These are phyloP conservation scores for Pezicula radicicola DNA, from an alignment of 2,329 filamentous ascomycete species.

Conservation along the genomic window DNA sequence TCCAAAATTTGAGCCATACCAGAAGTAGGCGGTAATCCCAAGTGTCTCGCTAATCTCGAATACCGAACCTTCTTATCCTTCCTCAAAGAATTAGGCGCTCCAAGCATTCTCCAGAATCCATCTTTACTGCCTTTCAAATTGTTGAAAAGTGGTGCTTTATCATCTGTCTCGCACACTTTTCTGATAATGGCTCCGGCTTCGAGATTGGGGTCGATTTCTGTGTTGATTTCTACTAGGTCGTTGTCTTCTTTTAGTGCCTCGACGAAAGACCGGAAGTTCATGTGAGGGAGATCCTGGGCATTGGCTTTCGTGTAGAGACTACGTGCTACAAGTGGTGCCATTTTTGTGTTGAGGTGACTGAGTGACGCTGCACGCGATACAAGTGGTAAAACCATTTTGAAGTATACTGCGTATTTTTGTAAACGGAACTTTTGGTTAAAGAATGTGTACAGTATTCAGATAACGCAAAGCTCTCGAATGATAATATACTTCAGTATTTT, in stretches of 20 bases:
- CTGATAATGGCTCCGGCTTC: conserved; percentile 46
- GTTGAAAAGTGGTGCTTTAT: conserved; percentile 49
- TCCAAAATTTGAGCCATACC: conserved; percentile 36
- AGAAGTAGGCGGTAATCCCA: conserved; percentile 36
- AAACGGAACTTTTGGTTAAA: neutral
- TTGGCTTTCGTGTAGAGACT: neutral
- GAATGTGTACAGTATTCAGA: neutral
- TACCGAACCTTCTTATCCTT: conserved; percentile 30
- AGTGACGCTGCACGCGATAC: neutral
- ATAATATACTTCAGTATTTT: neutral
- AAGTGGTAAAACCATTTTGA: neutral
- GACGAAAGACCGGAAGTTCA: conserved; percentile 44
- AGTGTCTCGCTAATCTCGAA: conserved; percentile 38
- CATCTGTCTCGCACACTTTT: conserved; percentile 39
- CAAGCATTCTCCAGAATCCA: conserved; percentile 46
- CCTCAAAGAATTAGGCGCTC: conserved; percentile 37
- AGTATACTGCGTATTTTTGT: neutral
- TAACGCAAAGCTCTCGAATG: neutral
- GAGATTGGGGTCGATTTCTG: conserved; percentile 40
- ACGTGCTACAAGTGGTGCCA: neutral
- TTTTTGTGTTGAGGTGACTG: neutral
- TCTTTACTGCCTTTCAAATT: conserved; percentile 43
- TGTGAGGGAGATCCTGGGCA: conserved; percentile 19
- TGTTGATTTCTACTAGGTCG: conserved; percentile 42
- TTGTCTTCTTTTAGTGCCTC: conserved; percentile 37